phyloP scores from a whole-genome alignment of 495 filamentous ascomycete genomes.

The Daldinia loculata region DNA sequence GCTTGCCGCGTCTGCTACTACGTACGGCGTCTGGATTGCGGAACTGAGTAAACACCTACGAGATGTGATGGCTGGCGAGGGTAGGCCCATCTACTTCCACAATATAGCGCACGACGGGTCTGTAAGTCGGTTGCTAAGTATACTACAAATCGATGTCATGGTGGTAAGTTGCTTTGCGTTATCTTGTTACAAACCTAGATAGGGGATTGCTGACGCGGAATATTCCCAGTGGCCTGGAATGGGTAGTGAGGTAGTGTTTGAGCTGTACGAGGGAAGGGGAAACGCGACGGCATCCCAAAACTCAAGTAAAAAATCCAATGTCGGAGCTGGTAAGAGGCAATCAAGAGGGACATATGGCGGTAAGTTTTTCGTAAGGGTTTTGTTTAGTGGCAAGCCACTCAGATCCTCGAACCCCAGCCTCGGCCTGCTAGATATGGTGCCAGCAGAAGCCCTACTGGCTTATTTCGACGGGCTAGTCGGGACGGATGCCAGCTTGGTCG shows the following conservation, averaged over 20 bases:
- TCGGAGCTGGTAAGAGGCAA: conserved; percentile 45
- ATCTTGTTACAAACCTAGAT: neutral
- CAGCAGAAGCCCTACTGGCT: conserved; percentile 62
- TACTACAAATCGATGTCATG: conserved; percentile 73
- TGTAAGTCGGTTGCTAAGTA: conserved; percentile 64
- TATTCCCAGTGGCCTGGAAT: conserved; percentile 69
- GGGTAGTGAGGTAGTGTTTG: conserved; percentile 74
- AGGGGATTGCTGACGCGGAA: conserved; percentile 7
- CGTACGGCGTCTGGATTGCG: conserved; percentile 70
- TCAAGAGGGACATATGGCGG: conserved; percentile 18
- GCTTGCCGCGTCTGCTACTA: conserved; percentile 61
- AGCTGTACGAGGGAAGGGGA: conserved; percentile 59
- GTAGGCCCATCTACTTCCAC: conserved; percentile 63
- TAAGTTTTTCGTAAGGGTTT: conserved; percentile 61
- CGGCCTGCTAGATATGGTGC: conserved; percentile 69
- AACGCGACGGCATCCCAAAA: conserved; percentile 1
- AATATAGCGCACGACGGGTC: conserved; percentile 77
- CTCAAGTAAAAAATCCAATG: neutral
- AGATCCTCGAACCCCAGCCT: conserved; percentile 65
- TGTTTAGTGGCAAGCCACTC: conserved; percentile 71
- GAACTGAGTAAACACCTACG: conserved; percentile 69
- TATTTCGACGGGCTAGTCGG: conserved; percentile 74
- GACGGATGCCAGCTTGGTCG: conserved; percentile 54
- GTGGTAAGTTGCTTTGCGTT: conserved; percentile 45
- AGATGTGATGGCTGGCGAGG: conserved; percentile 49